Evolutionary conservation across 1,284 basidiomycete species (phyloP).

Genomic region (Microbotryum lychnidis-dioicae): DNA sequence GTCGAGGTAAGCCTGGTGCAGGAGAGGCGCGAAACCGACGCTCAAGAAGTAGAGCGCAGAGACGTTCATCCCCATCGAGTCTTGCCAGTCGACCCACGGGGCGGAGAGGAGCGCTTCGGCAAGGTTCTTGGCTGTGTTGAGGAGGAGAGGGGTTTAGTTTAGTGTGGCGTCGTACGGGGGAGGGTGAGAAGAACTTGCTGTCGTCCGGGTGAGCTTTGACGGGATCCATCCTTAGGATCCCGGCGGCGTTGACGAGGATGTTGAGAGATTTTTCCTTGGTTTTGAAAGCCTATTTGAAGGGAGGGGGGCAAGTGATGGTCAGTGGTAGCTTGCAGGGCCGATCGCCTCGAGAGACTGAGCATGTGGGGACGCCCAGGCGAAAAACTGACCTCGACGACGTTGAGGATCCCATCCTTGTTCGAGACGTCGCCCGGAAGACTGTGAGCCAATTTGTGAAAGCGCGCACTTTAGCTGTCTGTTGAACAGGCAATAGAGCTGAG

Average conservation of each 20-base stretch:
- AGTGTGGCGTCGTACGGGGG: not conserved
- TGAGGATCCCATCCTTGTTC: not conserved
- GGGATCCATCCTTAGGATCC: not conserved
- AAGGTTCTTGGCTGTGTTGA: constrained; percentile 1
- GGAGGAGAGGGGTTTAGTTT: not conserved
- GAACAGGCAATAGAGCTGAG: not conserved
- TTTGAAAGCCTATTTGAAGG: not conserved
- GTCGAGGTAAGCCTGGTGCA: not conserved
- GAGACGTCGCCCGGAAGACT: constrained; percentile 10
- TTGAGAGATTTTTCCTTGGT: not conserved
- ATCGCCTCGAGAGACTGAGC: no score
- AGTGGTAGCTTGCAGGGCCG: not conserved
- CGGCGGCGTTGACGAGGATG: constrained; percentile 12
- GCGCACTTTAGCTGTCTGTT: no score
- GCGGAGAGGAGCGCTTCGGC: not conserved
- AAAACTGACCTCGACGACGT: constrained; percentile 7
- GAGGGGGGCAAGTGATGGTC: no score
- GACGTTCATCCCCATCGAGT: constrained; percentile 4
- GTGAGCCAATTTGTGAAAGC: no score
- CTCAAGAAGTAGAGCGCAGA: constrained; percentile 7
- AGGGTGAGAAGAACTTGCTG: not conserved
- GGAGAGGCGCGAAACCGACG: constrained; percentile 4
- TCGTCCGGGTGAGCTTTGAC: constrained; percentile 4
- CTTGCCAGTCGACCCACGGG: not conserved
- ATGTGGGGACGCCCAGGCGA: not conserved